Conservation (phyloP, 805 yeast species). For the Wickerhamiella azyma region DNA sequence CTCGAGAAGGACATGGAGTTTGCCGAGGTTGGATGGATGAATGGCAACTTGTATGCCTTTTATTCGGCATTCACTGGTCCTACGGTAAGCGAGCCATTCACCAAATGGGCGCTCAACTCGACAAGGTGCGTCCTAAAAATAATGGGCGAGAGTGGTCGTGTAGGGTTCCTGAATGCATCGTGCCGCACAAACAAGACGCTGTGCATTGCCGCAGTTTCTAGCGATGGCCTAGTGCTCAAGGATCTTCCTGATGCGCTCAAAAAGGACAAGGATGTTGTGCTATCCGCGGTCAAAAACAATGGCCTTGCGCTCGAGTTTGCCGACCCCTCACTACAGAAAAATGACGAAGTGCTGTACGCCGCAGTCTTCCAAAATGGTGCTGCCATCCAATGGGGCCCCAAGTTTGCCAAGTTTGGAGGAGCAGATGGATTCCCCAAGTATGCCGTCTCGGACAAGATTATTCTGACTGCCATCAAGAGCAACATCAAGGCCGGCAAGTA, state of each 20-base stretch:
- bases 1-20: neutral
- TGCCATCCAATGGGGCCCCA: neutral
- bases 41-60: neutral
- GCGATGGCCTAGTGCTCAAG: neutral
- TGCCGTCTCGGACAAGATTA: neutral
- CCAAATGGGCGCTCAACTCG: neutral
- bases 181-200: neutral
- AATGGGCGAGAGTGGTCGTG: neutral
- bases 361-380: neutral
- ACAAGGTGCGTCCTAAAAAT: neutral
- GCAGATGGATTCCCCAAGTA: neutral
- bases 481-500: neutral
- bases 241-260: neutral
- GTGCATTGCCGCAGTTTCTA: neutral
- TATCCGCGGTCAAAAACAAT: neutral
- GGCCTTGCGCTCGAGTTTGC: constrained; percentile 2
- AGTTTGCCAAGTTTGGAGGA: neutral
- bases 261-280: neutral
- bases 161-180: neutral
- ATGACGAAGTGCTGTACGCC: neutral
- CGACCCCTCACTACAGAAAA: neutral
- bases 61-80: neutral
- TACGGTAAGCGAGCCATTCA: neutral
- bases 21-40: neutral
- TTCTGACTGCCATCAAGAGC: neutral